Base-by-base conservation (phyloP, 768 basidiomycete genomes). In the Hericium coralloides region DNA sequence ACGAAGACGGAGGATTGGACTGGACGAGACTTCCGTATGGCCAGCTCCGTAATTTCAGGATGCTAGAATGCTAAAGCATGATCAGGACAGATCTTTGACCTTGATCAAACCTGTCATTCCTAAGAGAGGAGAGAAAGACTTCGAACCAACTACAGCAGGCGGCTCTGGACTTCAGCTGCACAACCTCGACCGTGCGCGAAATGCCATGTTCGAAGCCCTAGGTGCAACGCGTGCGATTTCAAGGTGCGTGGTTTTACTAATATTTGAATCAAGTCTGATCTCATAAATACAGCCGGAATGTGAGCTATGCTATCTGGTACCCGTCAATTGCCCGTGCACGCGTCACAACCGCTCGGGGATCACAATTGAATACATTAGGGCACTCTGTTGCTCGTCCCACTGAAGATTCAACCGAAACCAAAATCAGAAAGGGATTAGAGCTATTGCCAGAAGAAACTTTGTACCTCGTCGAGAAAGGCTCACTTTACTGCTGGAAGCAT, bases 121-220 rank as follows among this genome's bases (percentile, higher is more conserved):
- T 6, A 95, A 91, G 69, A 82, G 97, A 25, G 97, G 97, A 2
- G 97, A 98, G 71, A 98, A 99, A 68, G 95, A 98, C 61, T 98
- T 93, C 62, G 95, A 98, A 68, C 97, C 97, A 1, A 75, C 76
- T 62, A 65, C 73, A 53, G 74, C 77, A 20, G 75, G 74, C 9
- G 89, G 87, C 6, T 86, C 90, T 12, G 82, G 80, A 12, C 73
- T 92, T 12, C 97, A 98, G 66, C 71, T 83, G 25, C 87, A 92
- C 71, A 81, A 91, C 58, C 78, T 98, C 20, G 85, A 90, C 55
- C 79, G 84, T 31, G 81, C 92, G 49, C 74, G 95, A 55, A 73
- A 79, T 51, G 97, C 95, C 2, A 92, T 98, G 87, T 86, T 95
- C 56, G 82, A 86, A 31, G 85, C 93, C 0, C 70, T 99, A 57